These are phyloP conservation scores for Pinus taeda DNA, from an alignment of 75 land plant species.

Conservation along the genomic window DNA sequence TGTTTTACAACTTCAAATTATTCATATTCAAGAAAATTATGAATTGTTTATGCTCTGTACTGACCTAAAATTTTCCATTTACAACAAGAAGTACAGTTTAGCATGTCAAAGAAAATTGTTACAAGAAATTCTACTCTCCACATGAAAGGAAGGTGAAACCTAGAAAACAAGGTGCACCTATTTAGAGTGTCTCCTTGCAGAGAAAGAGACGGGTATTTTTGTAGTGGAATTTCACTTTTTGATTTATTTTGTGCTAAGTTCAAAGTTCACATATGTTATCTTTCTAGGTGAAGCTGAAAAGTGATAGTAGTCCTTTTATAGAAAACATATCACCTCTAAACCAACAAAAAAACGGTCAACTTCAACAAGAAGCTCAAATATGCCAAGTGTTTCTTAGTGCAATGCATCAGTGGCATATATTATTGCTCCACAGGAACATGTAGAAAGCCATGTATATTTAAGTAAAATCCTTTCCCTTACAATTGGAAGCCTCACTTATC, in stretches of 20 bases:
- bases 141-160: background rate
- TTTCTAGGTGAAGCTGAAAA: background rate
- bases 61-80: background rate
- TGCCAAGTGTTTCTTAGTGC: background rate
- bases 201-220: background rate
- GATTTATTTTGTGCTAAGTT: background rate
- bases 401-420: background rate
- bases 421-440: background rate
- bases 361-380: background rate
- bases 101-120: background rate
- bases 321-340: background rate
- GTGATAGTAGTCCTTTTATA: background rate
- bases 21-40: background rate
- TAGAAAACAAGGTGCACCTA: background rate
- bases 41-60: background rate
- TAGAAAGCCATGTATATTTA: background rate
- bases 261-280: background rate
- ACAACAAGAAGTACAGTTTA: background rate
- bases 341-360: too few species aligned
- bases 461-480: background rate
- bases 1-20: background rate
- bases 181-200: background rate
- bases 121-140: background rate
- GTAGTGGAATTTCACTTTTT: background rate
- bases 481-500: too few species aligned